Evolutionary conservation across 2,329 filamentous ascomycete genomes (phyloP).

Genomic region (Ceratocystis papillata): DNA sequence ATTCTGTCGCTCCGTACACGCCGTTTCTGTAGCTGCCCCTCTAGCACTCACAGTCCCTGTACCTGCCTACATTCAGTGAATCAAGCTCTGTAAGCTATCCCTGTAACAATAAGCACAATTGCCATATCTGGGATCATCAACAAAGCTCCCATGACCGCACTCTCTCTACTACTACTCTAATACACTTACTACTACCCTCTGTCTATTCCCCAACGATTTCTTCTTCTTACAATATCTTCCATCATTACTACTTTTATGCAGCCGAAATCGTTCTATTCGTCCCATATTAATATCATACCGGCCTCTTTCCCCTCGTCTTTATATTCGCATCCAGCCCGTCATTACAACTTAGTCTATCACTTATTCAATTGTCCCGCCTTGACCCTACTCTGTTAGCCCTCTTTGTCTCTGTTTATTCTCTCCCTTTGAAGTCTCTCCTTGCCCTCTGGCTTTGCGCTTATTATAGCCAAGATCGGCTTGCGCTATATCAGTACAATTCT

Average conservation of each 20-base stretch:
- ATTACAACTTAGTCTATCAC: not conserved
- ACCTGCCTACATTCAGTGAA: not conserved
- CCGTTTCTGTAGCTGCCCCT: not conserved
- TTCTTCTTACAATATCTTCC: not conserved
- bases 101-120: not conserved
- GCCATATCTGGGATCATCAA: not conserved
- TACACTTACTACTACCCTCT: not conserved
- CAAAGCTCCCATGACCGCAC: not conserved
- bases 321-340: not conserved
- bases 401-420: conserved; percentile 5
- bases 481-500: not conserved
- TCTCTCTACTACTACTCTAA: not conserved
- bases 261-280: not conserved
- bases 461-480: not conserved
- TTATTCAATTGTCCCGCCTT: not conserved
- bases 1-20: not conserved
- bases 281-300: not conserved
- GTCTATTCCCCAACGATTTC: not conserved
- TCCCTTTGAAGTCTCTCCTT: not conserved
- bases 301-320: not conserved
- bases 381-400: not conserved
- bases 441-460: not conserved
- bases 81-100: too few species aligned
- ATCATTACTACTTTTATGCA: not conserved
- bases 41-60: not conserved